Base-by-base conservation (phyloP, 2,329 filamentous ascomycete species). In the Venturia effusa region DNA sequence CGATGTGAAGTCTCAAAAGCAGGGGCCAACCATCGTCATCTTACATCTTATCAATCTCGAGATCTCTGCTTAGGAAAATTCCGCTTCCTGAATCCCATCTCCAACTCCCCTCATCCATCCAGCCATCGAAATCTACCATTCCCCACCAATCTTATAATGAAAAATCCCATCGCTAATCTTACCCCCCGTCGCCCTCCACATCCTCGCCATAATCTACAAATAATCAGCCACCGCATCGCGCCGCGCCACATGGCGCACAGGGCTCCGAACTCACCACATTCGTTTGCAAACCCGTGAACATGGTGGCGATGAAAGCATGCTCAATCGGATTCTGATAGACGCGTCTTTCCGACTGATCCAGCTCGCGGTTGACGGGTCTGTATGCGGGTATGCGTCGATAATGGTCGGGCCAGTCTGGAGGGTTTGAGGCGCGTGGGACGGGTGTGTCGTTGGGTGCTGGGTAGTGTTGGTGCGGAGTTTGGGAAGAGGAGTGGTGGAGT, bases 151-250 rank as follows among this genome's bases (percentile, higher is more conserved):
- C 34, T 37, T 39, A 41, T 39, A 61, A 39, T 41, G 30, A 37
- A 61, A 61, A 10, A 61, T 61, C 59, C 43, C 70, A 65, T 79
- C 74, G 68, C 80, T 81, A 11, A 82, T 65, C 65, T 70, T 79
- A 0, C 81, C 82, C 1, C 77, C 74, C 0, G 81, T 83, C 5
- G 71, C 71, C n/a, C 78, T 71, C 82, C 82, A 85, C 1, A 80
- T 64, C 51, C 79, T 74, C 3, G 77, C 74, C 8, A 71, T 69
- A 62, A 76, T 71, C 75, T 79, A 62, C 60, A 13, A 13, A 22
- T 45, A 59, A 30, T 57, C 68, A 45, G 32, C n/a, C n/a, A n/a
- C n/a, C n/a, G n/a, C n/a, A n/a, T n/a, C n/a, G n/a, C n/a, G n/a
- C n/a, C 2, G 43, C 19, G 19, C 10, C 19, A 48, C 3, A 15